Evolutionary conservation across 768 basidiomycete genomes (phyloP).

Genomic region (Mrakia gelida): DNA sequence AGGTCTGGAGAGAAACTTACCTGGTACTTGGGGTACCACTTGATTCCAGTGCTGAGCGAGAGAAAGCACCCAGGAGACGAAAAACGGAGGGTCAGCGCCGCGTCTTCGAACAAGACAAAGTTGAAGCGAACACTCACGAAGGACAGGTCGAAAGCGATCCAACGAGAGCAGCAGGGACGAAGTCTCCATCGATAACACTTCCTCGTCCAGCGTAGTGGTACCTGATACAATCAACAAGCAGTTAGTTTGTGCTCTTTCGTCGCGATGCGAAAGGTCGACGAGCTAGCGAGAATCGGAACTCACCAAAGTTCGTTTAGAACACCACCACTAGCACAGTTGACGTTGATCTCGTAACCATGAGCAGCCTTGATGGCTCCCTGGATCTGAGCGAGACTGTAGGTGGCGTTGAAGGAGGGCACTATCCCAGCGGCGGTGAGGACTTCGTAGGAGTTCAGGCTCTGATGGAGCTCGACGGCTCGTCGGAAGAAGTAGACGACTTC

Average conservation of each 20-base stretch:
- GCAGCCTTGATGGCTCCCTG: constrained; percentile 28
- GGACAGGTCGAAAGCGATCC: constrained; percentile 34
- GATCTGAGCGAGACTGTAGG: constrained; percentile 52
- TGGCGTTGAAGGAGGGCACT: constrained; percentile 57
- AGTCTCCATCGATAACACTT: constrained; percentile 32
- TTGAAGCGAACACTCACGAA: constrained; percentile 1
- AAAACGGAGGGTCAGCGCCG: neutral
- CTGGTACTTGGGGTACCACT: constrained; percentile 30
- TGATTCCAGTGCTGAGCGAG: constrained; percentile 4
- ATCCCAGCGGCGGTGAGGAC: constrained; percentile 71
- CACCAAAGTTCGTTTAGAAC: constrained; percentile 26
- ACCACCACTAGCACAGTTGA: constrained; percentile 27
- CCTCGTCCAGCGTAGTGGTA: constrained; percentile 31
- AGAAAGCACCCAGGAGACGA: neutral
- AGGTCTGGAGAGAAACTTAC: too few relatives aligned
- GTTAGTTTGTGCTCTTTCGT: neutral
- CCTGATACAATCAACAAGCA: neutral
- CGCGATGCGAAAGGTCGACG: too few relatives aligned
- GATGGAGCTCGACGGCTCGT: constrained; percentile 51
- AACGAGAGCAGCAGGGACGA: constrained; percentile 22
- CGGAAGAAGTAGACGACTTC: constrained; percentile 41
- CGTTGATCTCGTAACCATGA: constrained; percentile 30
- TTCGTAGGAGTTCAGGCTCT: constrained; percentile 67
- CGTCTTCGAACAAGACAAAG: neutral
- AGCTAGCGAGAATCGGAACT: too few relatives aligned